Conservation (phyloP, 2,329 filamentous ascomycete species). For the Penicillium brasilianum region DNA sequence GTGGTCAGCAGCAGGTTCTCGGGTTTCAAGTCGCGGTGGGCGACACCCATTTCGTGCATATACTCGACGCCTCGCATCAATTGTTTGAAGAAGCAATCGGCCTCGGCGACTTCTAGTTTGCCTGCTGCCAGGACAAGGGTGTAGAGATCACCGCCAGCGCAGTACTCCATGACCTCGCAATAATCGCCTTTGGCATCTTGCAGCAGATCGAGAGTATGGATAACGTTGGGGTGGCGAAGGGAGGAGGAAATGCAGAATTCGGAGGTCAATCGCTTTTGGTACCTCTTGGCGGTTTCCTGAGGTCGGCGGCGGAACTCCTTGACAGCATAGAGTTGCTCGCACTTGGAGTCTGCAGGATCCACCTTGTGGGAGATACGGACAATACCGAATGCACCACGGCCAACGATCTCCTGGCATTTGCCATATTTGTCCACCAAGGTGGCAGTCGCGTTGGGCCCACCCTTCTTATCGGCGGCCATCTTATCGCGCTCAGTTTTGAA, state of each 20-base stretch:
- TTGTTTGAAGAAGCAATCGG: slow-evolving; percentile 98
- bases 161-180: slow-evolving; percentile 99
- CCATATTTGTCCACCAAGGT: slow-evolving; percentile 96
- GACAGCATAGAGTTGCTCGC: slow-evolving; percentile 92
- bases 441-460: slow-evolving; percentile 72
- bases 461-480: slow-evolving; percentile 74
- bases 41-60: slow-evolving; percentile 98
- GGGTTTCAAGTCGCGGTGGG: slow-evolving; percentile 94
- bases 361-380: slow-evolving; percentile 98
- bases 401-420: slow-evolving; percentile 96
- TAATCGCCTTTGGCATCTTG: slow-evolving; percentile 97
- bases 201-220: slow-evolving; percentile 92
- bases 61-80: slow-evolving; percentile 99
- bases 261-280: slow-evolving; percentile 94
- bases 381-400: slow-evolving; percentile 94
- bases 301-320: slow-evolving; percentile 96
- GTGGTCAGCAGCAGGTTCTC: slow-evolving; percentile 95
- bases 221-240: slow-evolving; percentile 94
- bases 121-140: slow-evolving; percentile 88
- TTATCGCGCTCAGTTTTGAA: slow-evolving; percentile 85
- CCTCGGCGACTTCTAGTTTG: slow-evolving; percentile 86
- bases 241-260: slow-evolving; percentile 99
- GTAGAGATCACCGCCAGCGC: slow-evolving; percentile 93
- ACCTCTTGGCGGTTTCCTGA: slow-evolving; percentile 94
- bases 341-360: slow-evolving; percentile 73